A percentile compares a stretch with the other conserved stretches of the same genome.
Evolutionary conservation across 225 moss, liverwort and hornwort genomes (phyloP).

Genomic region (Physcomitrium patens): DNA sequence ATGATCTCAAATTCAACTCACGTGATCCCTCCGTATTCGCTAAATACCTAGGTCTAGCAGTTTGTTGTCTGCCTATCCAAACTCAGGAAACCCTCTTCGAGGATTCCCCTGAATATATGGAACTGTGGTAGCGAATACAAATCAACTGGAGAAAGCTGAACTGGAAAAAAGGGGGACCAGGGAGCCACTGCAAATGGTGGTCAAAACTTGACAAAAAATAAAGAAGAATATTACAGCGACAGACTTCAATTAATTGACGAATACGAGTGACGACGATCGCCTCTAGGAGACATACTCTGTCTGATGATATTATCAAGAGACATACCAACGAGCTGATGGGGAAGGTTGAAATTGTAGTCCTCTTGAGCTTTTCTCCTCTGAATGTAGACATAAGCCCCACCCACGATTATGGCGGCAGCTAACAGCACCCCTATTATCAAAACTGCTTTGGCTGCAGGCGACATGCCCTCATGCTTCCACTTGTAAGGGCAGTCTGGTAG

Average conservation of each 20-base stretch:
- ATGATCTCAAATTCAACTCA: constrained; percentile 11
- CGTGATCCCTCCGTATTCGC: neutral
- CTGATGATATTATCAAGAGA: constrained; percentile 47
- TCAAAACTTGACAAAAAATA: neutral
- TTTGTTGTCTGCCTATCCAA: neutral
- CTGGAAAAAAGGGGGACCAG: neutral
- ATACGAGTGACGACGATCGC: neutral
- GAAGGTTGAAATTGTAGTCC: constrained; percentile 96
- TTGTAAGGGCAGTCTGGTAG: constrained; percentile 77
- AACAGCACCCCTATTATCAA: constrained; percentile 63
- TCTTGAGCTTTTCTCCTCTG: constrained; percentile 66
- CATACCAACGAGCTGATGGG: constrained; percentile 96
- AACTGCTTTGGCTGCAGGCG: constrained; percentile 66
- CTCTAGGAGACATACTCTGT: neutral
- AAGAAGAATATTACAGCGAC: neutral
- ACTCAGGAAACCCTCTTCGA: no score
- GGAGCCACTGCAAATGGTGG: constrained; percentile 2
- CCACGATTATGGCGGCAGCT: constrained; percentile 45
- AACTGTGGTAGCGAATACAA: neutral
- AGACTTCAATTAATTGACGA: neutral
- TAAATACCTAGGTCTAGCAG: neutral
- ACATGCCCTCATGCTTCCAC: constrained; percentile 72
- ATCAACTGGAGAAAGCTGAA: neutral
- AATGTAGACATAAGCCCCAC: constrained; percentile 50
- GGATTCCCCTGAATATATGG: neutral